phyloP scores from a whole-genome alignment of 2,329 filamentous ascomycete genomes.

The Aschersonia sp. region DNA sequence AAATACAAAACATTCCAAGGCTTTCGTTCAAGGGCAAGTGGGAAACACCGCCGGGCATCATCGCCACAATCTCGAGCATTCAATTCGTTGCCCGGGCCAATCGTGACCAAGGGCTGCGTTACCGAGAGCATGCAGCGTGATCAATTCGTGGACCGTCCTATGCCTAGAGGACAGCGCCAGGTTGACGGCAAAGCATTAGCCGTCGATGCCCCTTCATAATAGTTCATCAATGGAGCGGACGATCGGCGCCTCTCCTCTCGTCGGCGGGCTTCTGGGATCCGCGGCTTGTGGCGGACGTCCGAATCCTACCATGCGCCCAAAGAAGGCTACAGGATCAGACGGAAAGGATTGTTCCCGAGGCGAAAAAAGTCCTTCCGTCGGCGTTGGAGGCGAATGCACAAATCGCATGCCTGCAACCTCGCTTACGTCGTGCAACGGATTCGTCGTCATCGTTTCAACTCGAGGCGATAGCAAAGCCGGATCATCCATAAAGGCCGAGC shows the following conservation, averaged over 20 bases:
- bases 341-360: constrained; percentile 37
- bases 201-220: constrained; percentile 28
- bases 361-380: constrained; percentile 37
- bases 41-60: no score
- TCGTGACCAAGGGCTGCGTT: no score
- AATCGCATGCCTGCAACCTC: constrained; percentile 35
- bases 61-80: no score
- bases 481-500: constrained; percentile 22
- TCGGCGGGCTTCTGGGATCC: constrained; percentile 63
- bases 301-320: constrained; percentile 29
- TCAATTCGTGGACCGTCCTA: no score
- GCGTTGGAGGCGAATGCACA: constrained; percentile 35
- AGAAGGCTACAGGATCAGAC: constrained; percentile 35
- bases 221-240: constrained; percentile 66
- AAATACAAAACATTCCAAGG: no score
- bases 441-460: constrained; percentile 57
- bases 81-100: no score
- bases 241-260: constrained; percentile 60
- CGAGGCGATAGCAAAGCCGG: constrained; percentile 56
- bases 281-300: constrained; percentile 33
- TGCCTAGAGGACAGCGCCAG: no score
- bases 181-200: no score
- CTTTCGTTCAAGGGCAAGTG: no score
- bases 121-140: no score
- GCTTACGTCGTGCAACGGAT: constrained; percentile 39